Evolutionary conservation across 495 filamentous ascomycete species (phyloP), one percentile per base, ranked within the genome.

Genomic region (Aeminium ludgeri): DNA sequence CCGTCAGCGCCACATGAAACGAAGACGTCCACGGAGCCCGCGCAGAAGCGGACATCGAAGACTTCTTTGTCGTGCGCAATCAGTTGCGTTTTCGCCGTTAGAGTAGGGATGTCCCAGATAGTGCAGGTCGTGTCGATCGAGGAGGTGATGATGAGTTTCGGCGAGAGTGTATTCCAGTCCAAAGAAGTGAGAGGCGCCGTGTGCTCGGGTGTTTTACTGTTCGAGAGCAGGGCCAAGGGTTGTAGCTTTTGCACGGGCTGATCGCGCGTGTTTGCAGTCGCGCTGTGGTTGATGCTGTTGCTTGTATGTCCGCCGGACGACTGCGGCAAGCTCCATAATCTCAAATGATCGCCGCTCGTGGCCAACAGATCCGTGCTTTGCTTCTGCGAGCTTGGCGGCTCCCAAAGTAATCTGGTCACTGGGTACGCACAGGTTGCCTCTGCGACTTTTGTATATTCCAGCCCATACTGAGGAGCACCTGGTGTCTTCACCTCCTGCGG

Each of bases 31-130:
- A 89, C 80, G 51, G 82, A 92, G 51, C 91, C 86, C 17, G 86
- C 86, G 61, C 89, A 95, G 60, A 96, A 99, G 10, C 89, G 76
- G 27, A 99, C 89, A 57, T 99, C 89, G 51, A 91, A 99, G 4
- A 99, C 89, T 60, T 99, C 89, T 59, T 95, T 96, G 61, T 99
- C 89, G 53, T 99, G 89, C 18, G 89, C 89, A 59, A 99, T 99
- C 11, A 99, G 63, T 59, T 99, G 89, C 1, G 89, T 99, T 60
- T 99, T 99, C 11, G 89, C 89, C 0, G 89, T 99, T 45, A 99
- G 63, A 2, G 89, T 94, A 2, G 89, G 89, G 20, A 99, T 99
- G 53, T 99, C 89, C 89, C 89, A 99, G 42, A 99, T 96, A n/a
- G 89, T 99, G 62, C 89, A 99, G 1, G 89, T 99, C 0, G 89